Conservation (phyloP, 495 filamentous ascomycete genomes). For the Acidomyces sp. region DNA sequence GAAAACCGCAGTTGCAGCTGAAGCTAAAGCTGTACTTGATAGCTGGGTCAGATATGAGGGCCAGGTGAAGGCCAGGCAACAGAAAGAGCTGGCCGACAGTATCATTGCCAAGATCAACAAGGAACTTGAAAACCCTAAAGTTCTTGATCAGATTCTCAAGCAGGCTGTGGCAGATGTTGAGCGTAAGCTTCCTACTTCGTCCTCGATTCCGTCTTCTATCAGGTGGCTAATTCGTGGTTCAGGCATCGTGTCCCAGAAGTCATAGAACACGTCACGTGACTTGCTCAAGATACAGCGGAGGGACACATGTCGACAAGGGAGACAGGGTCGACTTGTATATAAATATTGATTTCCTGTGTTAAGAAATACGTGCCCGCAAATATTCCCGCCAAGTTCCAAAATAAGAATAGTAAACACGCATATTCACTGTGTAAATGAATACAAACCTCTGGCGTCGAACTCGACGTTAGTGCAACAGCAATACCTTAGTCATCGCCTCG, state of each 20-base stretch:
- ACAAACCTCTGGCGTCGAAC: no score
- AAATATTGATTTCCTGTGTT: no score
- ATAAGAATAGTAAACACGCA: no score
- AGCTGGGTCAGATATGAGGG: conserved; percentile 97
- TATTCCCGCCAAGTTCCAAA: no score
- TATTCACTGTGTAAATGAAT: no score
- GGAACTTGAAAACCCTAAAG: conserved; percentile 94
- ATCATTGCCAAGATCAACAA: conserved; percentile 95
- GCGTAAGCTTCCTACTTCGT: conserved; percentile 73
- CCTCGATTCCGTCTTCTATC: not conserved
- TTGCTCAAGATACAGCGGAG: no score
- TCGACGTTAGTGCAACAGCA: no score
- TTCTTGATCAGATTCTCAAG: conserved; percentile 85
- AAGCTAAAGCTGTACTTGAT: conserved; percentile 91
- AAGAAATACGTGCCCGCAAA: no score
- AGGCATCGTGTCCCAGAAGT: conserved; percentile 19
- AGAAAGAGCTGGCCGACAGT: conserved; percentile 82
- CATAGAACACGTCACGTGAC: conserved; percentile 8
- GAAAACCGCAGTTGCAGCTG: conserved; percentile 69
- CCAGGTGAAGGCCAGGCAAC: conserved; percentile 96
- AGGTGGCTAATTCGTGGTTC: conserved; percentile 1
- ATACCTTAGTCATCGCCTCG: no score
- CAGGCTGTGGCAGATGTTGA: conserved; percentile 93
- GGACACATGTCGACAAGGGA: no score
- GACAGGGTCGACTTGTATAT: no score